A percentile compares a stretch with the other conserved stretches of the same genome.
phyloP scores from a whole-genome alignment of 495 filamentous ascomycete genomes.

The Barbatosphaeria neglecta region DNA sequence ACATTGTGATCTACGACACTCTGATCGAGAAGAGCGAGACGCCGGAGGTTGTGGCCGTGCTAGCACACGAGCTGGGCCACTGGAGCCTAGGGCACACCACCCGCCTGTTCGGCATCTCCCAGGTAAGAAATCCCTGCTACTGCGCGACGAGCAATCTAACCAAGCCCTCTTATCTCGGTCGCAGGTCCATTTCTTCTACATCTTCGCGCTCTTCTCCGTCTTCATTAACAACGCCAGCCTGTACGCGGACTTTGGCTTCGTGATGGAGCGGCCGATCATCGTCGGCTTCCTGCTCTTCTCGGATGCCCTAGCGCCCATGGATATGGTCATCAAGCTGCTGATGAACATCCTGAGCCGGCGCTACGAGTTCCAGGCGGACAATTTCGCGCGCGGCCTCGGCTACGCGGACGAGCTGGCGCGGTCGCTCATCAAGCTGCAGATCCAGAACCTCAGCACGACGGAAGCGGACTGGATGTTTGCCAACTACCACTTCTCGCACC shows the following conservation, averaged over 20 bases:
- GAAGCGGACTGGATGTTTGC: conserved; percentile 97
- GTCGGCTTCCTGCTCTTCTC: conserved; percentile 96
- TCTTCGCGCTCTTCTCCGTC: conserved; percentile 90
- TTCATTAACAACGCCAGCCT: conserved; percentile 93
- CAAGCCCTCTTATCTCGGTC: not conserved
- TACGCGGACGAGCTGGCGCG: conserved; percentile 75
- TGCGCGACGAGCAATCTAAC: conserved; percentile 13
- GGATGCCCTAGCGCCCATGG: conserved; percentile 82
- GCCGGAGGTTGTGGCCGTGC: conserved; percentile 85
- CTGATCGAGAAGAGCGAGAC: conserved; percentile 87
- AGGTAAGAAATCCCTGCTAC: conserved; percentile 40
- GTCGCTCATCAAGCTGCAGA: conserved; percentile 91
- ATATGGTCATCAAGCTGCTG: conserved; percentile 79
- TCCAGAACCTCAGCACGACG: conserved; percentile 96
- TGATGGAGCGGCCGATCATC: conserved; percentile 75
- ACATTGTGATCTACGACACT: conserved; percentile 98
- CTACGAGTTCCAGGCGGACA: conserved; percentile 93
- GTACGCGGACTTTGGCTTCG: conserved; percentile 84
- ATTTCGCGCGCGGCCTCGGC: conserved; percentile 73
- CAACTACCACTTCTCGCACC: conserved; percentile 95
- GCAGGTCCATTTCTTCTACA: conserved; percentile 76
- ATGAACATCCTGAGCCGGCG: conserved; percentile 93
- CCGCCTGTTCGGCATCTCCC: conserved; percentile 76
- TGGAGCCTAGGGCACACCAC: conserved; percentile 95
- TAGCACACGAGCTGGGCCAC: conserved; percentile 92